Conservation (phyloP, 1,139 yeast genomes). For the Geotrichum restrictum region DNA sequence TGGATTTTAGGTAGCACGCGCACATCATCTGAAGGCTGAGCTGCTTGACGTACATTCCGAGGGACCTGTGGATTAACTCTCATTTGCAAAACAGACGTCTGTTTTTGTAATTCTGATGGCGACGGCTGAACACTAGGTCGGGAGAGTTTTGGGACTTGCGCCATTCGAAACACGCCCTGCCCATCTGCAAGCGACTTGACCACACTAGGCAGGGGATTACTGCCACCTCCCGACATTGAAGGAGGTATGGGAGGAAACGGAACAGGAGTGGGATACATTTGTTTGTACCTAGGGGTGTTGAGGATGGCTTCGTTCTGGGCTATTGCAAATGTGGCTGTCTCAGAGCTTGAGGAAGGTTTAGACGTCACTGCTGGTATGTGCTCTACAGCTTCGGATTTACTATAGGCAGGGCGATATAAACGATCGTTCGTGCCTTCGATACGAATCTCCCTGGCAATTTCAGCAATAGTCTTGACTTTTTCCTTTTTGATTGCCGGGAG, state of each 20-base stretch:
- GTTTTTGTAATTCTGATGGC: conserved; percentile 17
- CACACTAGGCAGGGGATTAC: conserved; percentile 7
- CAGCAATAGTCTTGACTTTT: conserved; percentile 49
- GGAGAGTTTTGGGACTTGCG: conserved; percentile 10
- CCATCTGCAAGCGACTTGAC: conserved; percentile 30
- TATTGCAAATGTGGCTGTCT: conserved; percentile 1
- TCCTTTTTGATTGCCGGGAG: conserved; percentile 24
- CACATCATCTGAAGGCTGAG: neutral
- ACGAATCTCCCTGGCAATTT: conserved; percentile 52
- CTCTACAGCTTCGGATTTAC: conserved; percentile 11
- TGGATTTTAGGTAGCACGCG: neutral
- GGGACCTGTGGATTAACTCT: conserved; percentile 25
- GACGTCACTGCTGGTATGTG: conserved; percentile 3
- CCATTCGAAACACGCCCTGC: conserved; percentile 28
- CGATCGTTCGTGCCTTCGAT: conserved; percentile 28
- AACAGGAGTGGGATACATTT: neutral
- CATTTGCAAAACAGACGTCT: conserved; percentile 28
- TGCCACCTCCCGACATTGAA: conserved; percentile 1
- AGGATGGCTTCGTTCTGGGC: conserved; percentile 11
- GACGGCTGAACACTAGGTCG: conserved; percentile 12
- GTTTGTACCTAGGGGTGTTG: conserved; percentile 8
- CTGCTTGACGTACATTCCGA: neutral
- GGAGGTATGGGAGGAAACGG: conserved; percentile 5
- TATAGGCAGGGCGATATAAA: conserved; percentile 5
- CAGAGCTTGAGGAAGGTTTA: neutral